Conservation (phyloP, 1,284 basidiomycete genomes). For the Leccinum griseonigrum region DNA sequence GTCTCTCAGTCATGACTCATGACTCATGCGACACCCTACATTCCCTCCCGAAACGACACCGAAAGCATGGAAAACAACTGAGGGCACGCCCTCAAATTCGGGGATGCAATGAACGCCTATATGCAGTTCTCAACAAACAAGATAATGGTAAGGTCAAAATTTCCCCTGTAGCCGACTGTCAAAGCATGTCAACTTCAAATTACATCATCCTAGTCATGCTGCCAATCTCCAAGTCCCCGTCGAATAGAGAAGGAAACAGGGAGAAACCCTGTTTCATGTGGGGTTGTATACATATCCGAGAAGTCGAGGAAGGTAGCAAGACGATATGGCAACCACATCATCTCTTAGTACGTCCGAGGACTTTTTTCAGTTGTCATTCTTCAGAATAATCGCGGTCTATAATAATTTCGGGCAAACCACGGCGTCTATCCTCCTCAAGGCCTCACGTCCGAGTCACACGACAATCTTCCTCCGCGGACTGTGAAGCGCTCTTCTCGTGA, state of each 20-base stretch:
- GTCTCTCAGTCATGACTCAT: no score
- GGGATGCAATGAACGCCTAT: neutral
- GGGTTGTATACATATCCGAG: neutral
- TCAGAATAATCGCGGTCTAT: neutral
- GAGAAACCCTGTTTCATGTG: neutral
- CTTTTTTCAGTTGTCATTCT: neutral
- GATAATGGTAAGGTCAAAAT: neutral
- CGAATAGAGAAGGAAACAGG: neutral
- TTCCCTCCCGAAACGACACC: neutral
- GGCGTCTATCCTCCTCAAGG: neutral
- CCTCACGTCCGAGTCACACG: neutral
- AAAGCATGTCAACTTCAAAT: neutral
- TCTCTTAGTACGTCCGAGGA: neutral
- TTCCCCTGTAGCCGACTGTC: neutral
- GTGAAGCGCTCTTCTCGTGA: neutral
- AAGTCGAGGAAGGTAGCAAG: neutral
- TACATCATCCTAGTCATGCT: neutral
- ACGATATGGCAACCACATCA: neutral
- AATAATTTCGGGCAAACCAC: neutral
- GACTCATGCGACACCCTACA: neutral
- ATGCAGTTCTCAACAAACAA: neutral
- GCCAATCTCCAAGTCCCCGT: neutral
- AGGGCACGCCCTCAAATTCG: neutral
- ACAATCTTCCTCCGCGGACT: neutral
- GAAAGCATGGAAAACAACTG: neutral